Evolutionary conservation across 805 yeast genomes (phyloP), one percentile per base, ranked within the genome.

Genomic region (Schwanniomyces vanrijiae): DNA sequence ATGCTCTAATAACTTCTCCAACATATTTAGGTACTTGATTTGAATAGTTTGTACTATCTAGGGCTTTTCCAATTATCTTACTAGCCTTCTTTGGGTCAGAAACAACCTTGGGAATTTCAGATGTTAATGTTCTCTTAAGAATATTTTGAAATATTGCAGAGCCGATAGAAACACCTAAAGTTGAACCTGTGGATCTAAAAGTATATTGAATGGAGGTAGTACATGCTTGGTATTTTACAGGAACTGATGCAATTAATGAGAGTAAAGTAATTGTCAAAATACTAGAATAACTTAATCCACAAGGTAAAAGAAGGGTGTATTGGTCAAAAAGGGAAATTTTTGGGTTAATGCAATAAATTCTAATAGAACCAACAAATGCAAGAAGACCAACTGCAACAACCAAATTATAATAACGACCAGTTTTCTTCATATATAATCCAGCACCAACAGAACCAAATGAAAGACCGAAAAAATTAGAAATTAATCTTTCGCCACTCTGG

Each of bases 181-280:
- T 86, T n/a, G 92, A 85, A 0, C 96, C 96, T 0, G 90, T 84
- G 8, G 92, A 84, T 58, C 96, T 76, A 71, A 87, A 89, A 0
- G 91, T 90, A 62, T 91, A 90, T 59, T 89, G 96, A 48, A 91
- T 87, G 0, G 96, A 88, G 0, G 97, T 90, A 2, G 92, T 86
- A 18, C 90, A 78, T 1, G 97, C 96, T 64, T 89, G 96, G 58
- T 75, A 78, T 44, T 78, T 75, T 19, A 72, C 64, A 8, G 86
- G 83, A 2, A 86, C 94, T 1, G 94, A 80, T 0, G 94, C 84
- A 45, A 89, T 86, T 65, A 89, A 74, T 0, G 95, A 86, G 29
- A 88, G 65, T 41, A 89, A 68, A 0, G 91, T 82, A 2, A 87
- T 80, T 0, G 96, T 88, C 50, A 88, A 72, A 62, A 82, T 74